Evolutionary conservation across 2,329 filamentous ascomycete genomes (phyloP).

Genomic region (Metarhizium humberi): DNA sequence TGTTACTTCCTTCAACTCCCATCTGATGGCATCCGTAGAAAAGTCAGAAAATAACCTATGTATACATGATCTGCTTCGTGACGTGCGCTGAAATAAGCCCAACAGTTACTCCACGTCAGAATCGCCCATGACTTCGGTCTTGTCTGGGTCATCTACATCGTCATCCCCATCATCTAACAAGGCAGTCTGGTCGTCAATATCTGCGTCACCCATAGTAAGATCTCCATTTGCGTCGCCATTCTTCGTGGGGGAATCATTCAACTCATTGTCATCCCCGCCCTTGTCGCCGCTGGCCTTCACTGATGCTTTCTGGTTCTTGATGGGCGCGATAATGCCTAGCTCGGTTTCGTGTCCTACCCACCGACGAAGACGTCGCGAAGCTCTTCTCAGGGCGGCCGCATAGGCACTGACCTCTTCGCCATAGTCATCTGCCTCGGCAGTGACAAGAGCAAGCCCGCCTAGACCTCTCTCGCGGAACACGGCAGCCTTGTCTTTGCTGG

Average conservation of each 20-base stretch:
- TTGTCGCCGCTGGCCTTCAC: conserved; percentile 16
- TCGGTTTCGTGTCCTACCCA: conserved; percentile 48
- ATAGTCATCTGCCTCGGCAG: conserved; percentile 59
- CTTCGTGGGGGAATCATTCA: conserved; percentile 5
- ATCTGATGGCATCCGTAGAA: background rate
- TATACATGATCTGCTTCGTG: background rate
- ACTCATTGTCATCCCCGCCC: conserved; percentile 1
- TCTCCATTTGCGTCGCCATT: conserved; percentile 33
- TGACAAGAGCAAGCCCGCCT: conserved; percentile 54
- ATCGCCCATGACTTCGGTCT: conserved; percentile 27
- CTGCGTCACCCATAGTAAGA: conserved; percentile 40
- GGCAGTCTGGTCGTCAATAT: conserved; percentile 37
- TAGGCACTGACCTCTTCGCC: conserved; percentile 65
- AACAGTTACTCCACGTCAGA: conserved; percentile 22
- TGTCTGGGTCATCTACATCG: conserved; percentile 34
- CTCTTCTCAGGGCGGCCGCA: conserved; percentile 55
- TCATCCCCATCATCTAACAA: conserved; percentile 34
- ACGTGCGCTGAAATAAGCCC: background rate
- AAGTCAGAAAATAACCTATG: background rate
- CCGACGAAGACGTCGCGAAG: conserved; percentile 54
- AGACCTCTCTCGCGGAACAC: conserved; percentile 48
- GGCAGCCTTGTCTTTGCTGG: conserved; percentile 16
- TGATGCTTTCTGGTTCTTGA: conserved; percentile 29
- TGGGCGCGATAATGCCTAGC: conserved; percentile 35
- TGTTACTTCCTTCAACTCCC: background rate